Evolutionary conservation across 228 moss, liverwort and hornwort genomes (phyloP).

Genomic region (Sphagnum magellanicum): DNA sequence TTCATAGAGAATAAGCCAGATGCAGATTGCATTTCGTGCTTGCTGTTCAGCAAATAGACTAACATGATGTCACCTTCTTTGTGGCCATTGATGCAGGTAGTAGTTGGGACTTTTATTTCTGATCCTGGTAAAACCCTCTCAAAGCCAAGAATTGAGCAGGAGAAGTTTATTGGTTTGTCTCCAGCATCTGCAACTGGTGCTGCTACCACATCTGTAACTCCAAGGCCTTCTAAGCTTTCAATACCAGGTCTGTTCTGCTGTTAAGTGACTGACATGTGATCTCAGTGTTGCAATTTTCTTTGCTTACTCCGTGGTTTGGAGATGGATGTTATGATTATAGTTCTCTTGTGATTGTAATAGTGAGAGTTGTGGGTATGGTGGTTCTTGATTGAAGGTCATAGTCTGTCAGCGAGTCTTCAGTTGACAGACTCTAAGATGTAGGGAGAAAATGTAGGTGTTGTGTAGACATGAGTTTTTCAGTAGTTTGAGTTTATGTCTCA

Average conservation of each 20-base stretch:
- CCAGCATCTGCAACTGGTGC: slow-evolving; percentile 52
- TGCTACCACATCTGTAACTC: slow-evolving; percentile 11
- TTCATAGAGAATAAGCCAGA: background rate
- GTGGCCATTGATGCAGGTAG: slow-evolving; percentile 22
- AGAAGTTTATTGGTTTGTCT: slow-evolving; percentile 26
- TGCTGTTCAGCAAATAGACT: background rate
- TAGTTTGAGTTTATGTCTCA: too few relatives aligned
- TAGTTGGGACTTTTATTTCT: slow-evolving; percentile 54
- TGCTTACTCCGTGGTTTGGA: background rate
- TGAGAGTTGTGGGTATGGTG: background rate
- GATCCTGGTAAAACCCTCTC: slow-evolving; percentile 22
- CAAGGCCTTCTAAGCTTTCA: background rate
- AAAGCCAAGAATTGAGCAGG: slow-evolving; percentile 21
- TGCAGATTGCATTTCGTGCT: background rate
- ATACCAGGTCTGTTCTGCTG: background rate
- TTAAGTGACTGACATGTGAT: background rate
- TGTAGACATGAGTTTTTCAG: too few relatives aligned
- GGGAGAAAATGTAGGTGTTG: background rate
- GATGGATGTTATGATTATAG: background rate
- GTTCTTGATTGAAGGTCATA: background rate
- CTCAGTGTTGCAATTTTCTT: background rate
- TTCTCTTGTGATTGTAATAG: background rate
- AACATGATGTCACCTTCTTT: background rate
- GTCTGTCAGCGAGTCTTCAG: background rate
- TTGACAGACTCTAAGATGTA: background rate